Evolutionary conservation across 1,139 yeast species (phyloP).

Genomic region (Candida albicans): DNA sequence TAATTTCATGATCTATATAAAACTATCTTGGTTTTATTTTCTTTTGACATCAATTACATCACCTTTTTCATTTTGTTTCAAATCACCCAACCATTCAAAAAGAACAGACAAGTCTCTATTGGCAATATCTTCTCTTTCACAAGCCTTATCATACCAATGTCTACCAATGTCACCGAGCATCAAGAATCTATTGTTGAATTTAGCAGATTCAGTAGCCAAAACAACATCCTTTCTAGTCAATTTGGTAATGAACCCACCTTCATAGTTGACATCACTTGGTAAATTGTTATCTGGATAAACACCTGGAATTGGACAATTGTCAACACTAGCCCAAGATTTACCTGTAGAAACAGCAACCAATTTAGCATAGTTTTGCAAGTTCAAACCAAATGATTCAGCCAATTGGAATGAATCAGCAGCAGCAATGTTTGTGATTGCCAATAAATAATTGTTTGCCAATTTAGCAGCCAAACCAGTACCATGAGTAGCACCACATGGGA

Average conservation of each 20-base stretch:
- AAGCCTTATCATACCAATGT: constrained; percentile 47
- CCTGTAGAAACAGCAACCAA: constrained; percentile 61
- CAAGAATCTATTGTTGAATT: constrained; percentile 33
- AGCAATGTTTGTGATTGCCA: constrained; percentile 60
- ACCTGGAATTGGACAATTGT: constrained; percentile 60
- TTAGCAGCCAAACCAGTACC: constrained; percentile 63
- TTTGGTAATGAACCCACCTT: constrained; percentile 56
- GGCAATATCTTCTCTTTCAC: constrained; percentile 45
- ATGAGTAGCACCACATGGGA: constrained; percentile 53
- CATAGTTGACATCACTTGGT: constrained; percentile 51
- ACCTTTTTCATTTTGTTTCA: constrained; percentile 20
- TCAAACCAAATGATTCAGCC: constrained; percentile 55
- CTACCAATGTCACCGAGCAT: constrained; percentile 43
- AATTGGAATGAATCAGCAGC: constrained; percentile 61
- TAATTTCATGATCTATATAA: neutral
- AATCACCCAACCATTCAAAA: constrained; percentile 45
- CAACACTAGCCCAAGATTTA: constrained; percentile 60
- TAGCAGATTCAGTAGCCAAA: constrained; percentile 54
- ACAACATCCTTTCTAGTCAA: constrained; percentile 59
- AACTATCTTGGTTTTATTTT: constrained; percentile 1
- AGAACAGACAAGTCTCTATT: constrained; percentile 47
- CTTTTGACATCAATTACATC: constrained; percentile 16
- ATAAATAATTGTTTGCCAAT: constrained; percentile 56
- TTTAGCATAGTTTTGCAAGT: constrained; percentile 49
- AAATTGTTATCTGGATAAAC: constrained; percentile 43